These are phyloP conservation scores for Elongisporangium prolatum DNA, from an alignment of 352 stramenopile species.

Conservation along the genomic window DNA sequence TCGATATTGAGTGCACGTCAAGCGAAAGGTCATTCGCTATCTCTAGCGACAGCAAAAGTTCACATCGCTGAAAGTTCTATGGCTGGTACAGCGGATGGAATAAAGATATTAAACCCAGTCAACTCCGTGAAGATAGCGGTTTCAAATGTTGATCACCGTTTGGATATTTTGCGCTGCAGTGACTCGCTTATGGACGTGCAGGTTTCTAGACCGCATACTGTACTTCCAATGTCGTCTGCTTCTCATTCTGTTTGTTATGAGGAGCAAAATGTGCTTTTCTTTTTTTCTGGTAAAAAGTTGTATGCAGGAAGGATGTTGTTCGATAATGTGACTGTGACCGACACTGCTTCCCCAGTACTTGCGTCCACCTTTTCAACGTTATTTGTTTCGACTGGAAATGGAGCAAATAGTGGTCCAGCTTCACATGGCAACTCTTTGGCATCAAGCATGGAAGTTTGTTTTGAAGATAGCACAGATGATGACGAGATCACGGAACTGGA, in stretches of 20 bases:
- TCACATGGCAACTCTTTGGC: background rate
- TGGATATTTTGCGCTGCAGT: constrained; percentile 34
- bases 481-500: constrained; percentile 18
- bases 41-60: constrained; percentile 26
- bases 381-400: constrained; percentile 1
- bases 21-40: constrained; percentile 11
- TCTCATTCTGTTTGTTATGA: constrained; percentile 36
- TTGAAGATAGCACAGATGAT: constrained; percentile 10
- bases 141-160: constrained; percentile 30
- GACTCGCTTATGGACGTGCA: constrained; percentile 29
- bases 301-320: constrained; percentile 21
- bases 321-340: constrained; percentile 1
- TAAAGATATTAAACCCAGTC: background rate
- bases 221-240: constrained; percentile 15
- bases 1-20: constrained; percentile 41
- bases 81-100: background rate
- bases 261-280: constrained; percentile 29
- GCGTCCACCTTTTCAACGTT: background rate
- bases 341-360: constrained; percentile 3
- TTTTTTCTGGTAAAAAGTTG: constrained; percentile 26
- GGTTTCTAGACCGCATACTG: constrained; percentile 21
- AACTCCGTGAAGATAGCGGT: constrained; percentile 23
- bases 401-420: background rate
- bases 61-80: background rate
- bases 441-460: constrained; percentile 10